Base-by-base conservation (phyloP, 139 green algal genomes). In the Microglena sp. region DNA sequence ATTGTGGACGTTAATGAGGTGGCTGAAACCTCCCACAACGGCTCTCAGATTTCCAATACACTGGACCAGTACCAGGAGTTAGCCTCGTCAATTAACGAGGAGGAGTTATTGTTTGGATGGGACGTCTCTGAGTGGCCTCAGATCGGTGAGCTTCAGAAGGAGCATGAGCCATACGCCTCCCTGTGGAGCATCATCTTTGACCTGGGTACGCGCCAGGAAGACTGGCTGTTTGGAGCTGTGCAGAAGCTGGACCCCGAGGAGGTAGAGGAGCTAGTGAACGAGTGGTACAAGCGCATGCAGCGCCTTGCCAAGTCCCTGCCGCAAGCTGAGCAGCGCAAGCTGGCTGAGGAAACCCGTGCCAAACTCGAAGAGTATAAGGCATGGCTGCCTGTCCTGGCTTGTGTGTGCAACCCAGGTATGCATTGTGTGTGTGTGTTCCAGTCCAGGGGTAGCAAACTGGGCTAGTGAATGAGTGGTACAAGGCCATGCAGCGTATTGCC, bases 351-450 rank as follows among this genome's bases (percentile, higher is more conserved):
- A 8, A 73, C 64, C 4, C 77, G 77, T 6, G 46, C 29, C 0
- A 73, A 77, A 65, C 72, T 87, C 31, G 75, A 81, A 60, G 61
- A 76, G 24, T 81, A 78, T 45, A 68, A 72, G 60, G 61, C 62
- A 34, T 45, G 73, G 55, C 21, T 81, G 11, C 66, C 80, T 26
- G 64, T 83, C 55, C 71, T 78, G 29, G 63, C 36, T 26, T 58
- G 68, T 0, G 72, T 87, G 3, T 84, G 77, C 69, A 87, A 87
- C 72, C 71, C 69, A 1, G 77, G 77, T 66, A 34, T 18, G 61
- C 7, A 53, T 4, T 50, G n/a, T n/a, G 27, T 40, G 24, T 62
- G 22, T 35, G 64, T 54, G 33, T n/a, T n/a, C n/a, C 82, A 7
- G 62, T 82, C 56, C 72, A 76, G 1, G 72, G 81, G 62, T 24